These are phyloP conservation scores for Trematosphaeria pertusa DNA, from an alignment of 2,329 filamentous ascomycete species.

Conservation along the genomic window DNA sequence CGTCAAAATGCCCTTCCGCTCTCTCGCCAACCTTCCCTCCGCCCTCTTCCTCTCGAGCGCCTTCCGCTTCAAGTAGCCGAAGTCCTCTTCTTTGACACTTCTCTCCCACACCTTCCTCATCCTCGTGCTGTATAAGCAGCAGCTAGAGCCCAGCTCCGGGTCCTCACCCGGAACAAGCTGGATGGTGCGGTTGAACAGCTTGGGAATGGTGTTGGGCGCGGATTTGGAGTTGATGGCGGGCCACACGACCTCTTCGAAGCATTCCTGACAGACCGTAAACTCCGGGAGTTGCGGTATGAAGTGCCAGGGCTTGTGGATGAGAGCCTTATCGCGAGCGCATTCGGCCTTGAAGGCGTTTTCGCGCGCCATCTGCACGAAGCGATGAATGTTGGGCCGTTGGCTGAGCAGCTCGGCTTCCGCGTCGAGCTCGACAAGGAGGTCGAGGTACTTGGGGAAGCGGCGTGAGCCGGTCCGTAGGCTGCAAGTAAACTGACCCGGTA, in stretches of 20 bases:
- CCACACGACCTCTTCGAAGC: slow-evolving; percentile 80
- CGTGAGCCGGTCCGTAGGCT: slow-evolving; percentile 70
- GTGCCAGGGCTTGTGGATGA: slow-evolving; percentile 75
- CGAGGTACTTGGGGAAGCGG: slow-evolving; percentile 64
- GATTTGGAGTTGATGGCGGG: slow-evolving; percentile 63
- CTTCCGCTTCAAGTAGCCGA: slow-evolving; percentile 67
- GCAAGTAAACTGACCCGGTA: slow-evolving; percentile 61
- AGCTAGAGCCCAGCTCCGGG: slow-evolving; percentile 56
- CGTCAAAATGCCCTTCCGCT: slow-evolving; percentile 42
- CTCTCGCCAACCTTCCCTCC: slow-evolving; percentile 53
- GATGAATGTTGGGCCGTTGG: slow-evolving; percentile 61
- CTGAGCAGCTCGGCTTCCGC: slow-evolving; percentile 46
- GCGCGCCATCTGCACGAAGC: slow-evolving; percentile 70
- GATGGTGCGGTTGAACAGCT: slow-evolving; percentile 59
- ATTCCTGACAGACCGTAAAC: slow-evolving; percentile 86
- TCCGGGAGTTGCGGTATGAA: slow-evolving; percentile 76
- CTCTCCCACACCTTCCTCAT: slow-evolving; percentile 78
- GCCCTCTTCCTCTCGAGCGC: slow-evolving; percentile 59
- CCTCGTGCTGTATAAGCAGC: slow-evolving; percentile 79
- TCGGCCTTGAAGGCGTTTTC: slow-evolving; percentile 54
- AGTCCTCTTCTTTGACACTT: slow-evolving; percentile 71
- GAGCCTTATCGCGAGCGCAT: slow-evolving; percentile 69
- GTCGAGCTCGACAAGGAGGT: slow-evolving; percentile 62
- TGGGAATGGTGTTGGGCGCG: slow-evolving; percentile 49
- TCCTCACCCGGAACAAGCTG: slow-evolving; percentile 62